Percentiles rank a stretch among this genome's conserved stretches.
Evolutionary conservation across 2,329 filamentous ascomycete genomes (phyloP).

Genomic region (Zymoseptoria pseudotritici): DNA sequence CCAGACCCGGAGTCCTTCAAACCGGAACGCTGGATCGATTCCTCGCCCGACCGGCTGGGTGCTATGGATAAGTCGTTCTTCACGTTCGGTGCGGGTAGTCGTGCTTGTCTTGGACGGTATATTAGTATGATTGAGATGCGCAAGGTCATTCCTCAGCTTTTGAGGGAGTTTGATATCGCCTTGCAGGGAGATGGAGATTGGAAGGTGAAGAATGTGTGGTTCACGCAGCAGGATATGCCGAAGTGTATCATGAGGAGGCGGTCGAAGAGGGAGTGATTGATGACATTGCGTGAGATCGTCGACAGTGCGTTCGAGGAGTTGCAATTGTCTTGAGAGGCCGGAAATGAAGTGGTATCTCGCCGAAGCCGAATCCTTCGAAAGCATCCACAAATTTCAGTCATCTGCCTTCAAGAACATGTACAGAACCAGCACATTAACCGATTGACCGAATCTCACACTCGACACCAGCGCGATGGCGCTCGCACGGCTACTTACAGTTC

Average conservation of each 20-base stretch:
- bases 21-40: slow-evolving; percentile 15
- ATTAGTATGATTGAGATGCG: slow-evolving; percentile 22
- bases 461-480: neutral
- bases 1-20: slow-evolving; percentile 10
- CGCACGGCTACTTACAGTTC: neutral
- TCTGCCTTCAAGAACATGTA: too few species aligned
- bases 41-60: slow-evolving; percentile 10
- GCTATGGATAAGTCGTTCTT: slow-evolving; percentile 16
- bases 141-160: slow-evolving; percentile 21
- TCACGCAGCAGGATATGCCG: neutral
- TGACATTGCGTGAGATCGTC: neutral
- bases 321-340: neutral
- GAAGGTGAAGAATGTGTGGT: neutral
- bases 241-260: neutral
- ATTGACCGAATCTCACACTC: neutral
- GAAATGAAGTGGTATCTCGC: neutral
- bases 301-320: too few species aligned
- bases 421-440: too few species aligned
- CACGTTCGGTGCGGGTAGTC: slow-evolving; percentile 30
- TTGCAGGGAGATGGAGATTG: neutral
- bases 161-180: slow-evolving; percentile 13
- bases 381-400: neutral
- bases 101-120: slow-evolving; percentile 30
- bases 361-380: neutral
- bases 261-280: neutral